Evolutionary conservation across 1,284 basidiomycete species (phyloP).

Genomic region (Hypsizygus ulmarius): DNA sequence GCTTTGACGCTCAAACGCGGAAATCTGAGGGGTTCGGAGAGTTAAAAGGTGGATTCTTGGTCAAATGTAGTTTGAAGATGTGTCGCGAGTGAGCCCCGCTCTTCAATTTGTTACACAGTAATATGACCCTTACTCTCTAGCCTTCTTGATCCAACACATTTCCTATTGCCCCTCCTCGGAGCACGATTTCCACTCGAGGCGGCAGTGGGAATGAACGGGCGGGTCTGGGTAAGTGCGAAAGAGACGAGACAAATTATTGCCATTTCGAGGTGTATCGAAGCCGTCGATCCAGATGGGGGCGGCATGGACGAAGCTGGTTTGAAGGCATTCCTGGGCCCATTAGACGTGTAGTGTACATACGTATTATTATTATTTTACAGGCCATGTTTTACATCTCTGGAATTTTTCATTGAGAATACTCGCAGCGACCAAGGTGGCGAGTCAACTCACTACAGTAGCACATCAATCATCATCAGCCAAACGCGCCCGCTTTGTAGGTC

Average conservation of each 20-base stretch:
- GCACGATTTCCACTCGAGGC: slow-evolving; percentile 72
- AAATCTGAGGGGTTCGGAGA: slow-evolving; percentile 85
- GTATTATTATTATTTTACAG: slow-evolving; percentile 7
- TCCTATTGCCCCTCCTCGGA: slow-evolving; percentile 72
- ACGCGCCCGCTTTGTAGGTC: slow-evolving; percentile 62
- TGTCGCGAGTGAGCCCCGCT: slow-evolving; percentile 62
- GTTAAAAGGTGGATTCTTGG: slow-evolving; percentile 75
- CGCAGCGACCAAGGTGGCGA: not conserved
- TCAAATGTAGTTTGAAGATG: slow-evolving; percentile 73
- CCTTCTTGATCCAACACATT: slow-evolving; percentile 70
- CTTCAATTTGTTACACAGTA: slow-evolving; percentile 3
- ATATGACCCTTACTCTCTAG: slow-evolving; percentile 35
- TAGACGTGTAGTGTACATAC: slow-evolving; percentile 46
- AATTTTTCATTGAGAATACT: not conserved
- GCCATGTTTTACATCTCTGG: not conserved
- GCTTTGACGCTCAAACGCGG: slow-evolving; percentile 81
- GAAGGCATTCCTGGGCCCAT: slow-evolving; percentile 50
- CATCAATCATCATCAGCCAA: slow-evolving; percentile 51
- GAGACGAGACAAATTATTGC: slow-evolving; percentile 68
- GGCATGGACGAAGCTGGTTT: slow-evolving; percentile 50
- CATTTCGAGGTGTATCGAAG: slow-evolving; percentile 67
- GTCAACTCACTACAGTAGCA: slow-evolving; percentile 6
- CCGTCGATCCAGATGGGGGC: slow-evolving; percentile 66
- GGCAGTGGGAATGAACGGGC: slow-evolving; percentile 79
- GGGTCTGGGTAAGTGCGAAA: slow-evolving; percentile 75